Evolutionary conservation across 2,329 filamentous ascomycete genomes (phyloP).

Genomic region (Xylariaceae sp.): DNA sequence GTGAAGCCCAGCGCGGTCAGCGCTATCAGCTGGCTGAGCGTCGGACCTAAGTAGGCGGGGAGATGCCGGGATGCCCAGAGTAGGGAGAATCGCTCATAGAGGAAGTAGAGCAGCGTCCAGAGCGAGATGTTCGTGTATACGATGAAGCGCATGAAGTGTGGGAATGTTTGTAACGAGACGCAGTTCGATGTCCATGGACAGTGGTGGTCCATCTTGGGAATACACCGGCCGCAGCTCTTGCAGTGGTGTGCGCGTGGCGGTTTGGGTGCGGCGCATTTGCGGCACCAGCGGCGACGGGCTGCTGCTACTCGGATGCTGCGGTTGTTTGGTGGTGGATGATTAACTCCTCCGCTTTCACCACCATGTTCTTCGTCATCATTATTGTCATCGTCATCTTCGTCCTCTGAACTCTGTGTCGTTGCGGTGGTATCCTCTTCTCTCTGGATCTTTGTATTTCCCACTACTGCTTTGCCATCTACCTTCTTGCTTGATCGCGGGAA

Average conservation of each 20-base stretch:
- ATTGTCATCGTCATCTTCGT: slow-evolving; percentile 26
- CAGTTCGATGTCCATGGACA: slow-evolving; percentile 87
- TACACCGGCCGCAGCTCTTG: slow-evolving; percentile 74
- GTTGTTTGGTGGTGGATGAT: neutral
- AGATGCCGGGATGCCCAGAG: slow-evolving; percentile 72
- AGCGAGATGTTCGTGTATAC: slow-evolving; percentile 71
- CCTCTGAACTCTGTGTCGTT: slow-evolving; percentile 35
- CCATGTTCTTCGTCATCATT: neutral
- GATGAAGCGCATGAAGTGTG: slow-evolving; percentile 82
- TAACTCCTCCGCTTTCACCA: neutral
- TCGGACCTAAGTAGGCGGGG: slow-evolving; percentile 77
- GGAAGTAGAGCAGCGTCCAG: slow-evolving; percentile 64
- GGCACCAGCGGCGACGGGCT: slow-evolving; percentile 66
- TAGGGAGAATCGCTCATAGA: slow-evolving; percentile 63
- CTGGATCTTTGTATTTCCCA: slow-evolving; percentile 30
- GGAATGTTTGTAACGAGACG: slow-evolving; percentile 81
- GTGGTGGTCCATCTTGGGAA: slow-evolving; percentile 86
- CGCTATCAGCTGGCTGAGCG: slow-evolving; percentile 61
- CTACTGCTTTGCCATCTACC: neutral
- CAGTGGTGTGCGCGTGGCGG: slow-evolving; percentile 84
- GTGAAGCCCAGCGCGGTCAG: slow-evolving; percentile 66
- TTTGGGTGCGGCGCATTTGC: slow-evolving; percentile 76
- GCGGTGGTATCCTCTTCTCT: slow-evolving; percentile 35
- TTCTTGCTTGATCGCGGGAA: slow-evolving; percentile 43
- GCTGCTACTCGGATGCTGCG: slow-evolving; percentile 4